Conservation (phyloP, 2,329 filamentous ascomycete species). For the Fusarium aywerte region DNA sequence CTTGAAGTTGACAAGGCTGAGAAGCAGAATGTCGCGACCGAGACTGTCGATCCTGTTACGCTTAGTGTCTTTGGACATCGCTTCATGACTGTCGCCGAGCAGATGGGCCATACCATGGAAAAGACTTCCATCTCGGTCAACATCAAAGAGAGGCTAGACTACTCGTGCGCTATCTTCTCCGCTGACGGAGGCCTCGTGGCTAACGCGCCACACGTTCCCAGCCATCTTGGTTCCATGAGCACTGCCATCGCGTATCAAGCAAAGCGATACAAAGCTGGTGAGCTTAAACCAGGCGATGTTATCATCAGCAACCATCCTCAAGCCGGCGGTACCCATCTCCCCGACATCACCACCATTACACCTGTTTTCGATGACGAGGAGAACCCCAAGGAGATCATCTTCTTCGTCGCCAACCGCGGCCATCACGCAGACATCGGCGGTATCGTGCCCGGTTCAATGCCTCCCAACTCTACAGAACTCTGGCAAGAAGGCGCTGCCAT, state of each 20-base stretch:
- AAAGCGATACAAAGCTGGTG: conserved; percentile 31
- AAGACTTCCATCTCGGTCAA: conserved; percentile 82
- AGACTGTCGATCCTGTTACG: conserved; percentile 75
- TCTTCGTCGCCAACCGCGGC: conserved; percentile 49
- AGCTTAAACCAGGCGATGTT: conserved; percentile 38
- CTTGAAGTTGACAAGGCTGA: conserved; percentile 47
- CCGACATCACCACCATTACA: conserved; percentile 45
- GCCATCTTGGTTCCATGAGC: conserved; percentile 40
- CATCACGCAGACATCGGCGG: conserved; percentile 59
- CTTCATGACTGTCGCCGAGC: conserved; percentile 85
- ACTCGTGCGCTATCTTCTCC: conserved; percentile 81
- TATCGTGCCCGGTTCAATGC: conserved; percentile 80
- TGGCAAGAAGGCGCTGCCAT: conserved; percentile 69
- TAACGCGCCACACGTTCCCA: conserved; percentile 37
- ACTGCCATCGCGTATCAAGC: conserved; percentile 40
- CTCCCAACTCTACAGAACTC: conserved; percentile 70
- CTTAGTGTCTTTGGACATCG: conserved; percentile 80
- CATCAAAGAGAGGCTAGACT: conserved; percentile 82
- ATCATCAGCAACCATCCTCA: conserved; percentile 45
- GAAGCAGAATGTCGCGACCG: conserved; percentile 19
- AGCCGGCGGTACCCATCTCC: conserved; percentile 42
- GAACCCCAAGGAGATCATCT: conserved; percentile 47
- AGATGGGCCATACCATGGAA: conserved; percentile 81
- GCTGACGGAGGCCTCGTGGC: conserved; percentile 58
- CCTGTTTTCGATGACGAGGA: conserved; percentile 48